Conservation (phyloP, 441 rosid species). For the Dalechampia spathulata region DNA sequence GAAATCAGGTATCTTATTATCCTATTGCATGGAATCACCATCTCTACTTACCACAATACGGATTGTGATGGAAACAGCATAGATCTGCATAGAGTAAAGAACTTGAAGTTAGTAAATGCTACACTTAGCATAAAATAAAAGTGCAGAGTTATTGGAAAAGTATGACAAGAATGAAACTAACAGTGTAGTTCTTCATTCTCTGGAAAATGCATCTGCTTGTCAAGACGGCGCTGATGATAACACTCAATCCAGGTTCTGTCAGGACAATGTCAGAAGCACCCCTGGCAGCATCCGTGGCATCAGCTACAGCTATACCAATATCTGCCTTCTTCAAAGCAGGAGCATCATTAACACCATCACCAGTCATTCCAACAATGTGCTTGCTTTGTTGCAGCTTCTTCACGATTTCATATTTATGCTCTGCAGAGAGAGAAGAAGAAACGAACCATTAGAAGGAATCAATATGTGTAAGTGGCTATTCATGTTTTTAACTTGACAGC, state of each 20-base stretch:
- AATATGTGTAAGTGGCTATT: neutral
- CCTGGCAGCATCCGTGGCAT: slow-evolving; percentile 85
- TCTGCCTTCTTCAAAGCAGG: slow-evolving; percentile 93
- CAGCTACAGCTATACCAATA: slow-evolving; percentile 91
- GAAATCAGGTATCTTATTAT: neutral
- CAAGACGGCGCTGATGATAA: slow-evolving; percentile 73
- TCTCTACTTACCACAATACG: slow-evolving; percentile 88
- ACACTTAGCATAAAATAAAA: no score
- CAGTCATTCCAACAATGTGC: slow-evolving; percentile 90
- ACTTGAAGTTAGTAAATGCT: neutral
- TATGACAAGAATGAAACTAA: slow-evolving; percentile 24
- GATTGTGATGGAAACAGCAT: slow-evolving; percentile 90
- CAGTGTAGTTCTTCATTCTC: slow-evolving; percentile 91
- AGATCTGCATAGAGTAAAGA: slow-evolving; percentile 44
- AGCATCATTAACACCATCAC: slow-evolving; percentile 93
- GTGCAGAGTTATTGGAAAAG: no score
- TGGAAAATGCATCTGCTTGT: slow-evolving; percentile 85
- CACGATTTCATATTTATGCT: slow-evolving; percentile 87
- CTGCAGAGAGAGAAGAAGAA: slow-evolving; percentile 19
- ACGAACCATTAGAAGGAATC: neutral
- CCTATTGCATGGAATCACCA: neutral
- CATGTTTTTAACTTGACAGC: neutral
- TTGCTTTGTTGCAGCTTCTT: slow-evolving; percentile 76
- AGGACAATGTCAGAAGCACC: slow-evolving; percentile 85
- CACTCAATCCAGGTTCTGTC: slow-evolving; percentile 89